Percentiles rank a stretch among this genome's conserved stretches.
phyloP scores from a whole-genome alignment of 2,329 filamentous ascomycete genomes.

The Colletotrichum scovillei region DNA sequence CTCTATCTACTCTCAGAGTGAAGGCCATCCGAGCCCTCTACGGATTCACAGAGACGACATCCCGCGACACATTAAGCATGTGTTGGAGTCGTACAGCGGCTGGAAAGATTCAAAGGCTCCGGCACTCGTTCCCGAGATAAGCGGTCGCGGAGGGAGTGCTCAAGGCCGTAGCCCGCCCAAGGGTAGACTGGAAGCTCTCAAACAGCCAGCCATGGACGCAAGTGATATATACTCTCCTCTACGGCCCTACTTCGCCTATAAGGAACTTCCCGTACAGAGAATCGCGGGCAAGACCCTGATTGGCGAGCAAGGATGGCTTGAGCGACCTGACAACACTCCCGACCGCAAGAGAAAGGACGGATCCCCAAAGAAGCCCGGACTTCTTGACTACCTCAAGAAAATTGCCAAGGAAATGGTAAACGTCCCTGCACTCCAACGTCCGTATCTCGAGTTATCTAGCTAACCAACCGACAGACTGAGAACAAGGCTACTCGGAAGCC shows the following conservation, averaged over 20 bases:
- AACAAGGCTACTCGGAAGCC: conserved; percentile 46
- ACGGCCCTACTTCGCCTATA: conserved; percentile 53
- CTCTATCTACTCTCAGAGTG: conserved; percentile 35
- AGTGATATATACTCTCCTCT: conserved; percentile 54
- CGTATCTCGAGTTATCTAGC: not conserved
- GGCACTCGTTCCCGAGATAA: not conserved
- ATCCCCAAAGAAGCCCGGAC: conserved; percentile 50
- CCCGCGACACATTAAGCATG: conserved; percentile 23
- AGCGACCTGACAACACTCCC: conserved; percentile 51
- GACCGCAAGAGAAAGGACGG: conserved; percentile 36
- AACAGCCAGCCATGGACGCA: conserved; percentile 29
- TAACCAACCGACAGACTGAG: conserved; percentile 47
- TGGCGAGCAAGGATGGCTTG: conserved; percentile 68
- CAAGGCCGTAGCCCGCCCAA: not conserved
- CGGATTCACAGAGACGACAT: conserved; percentile 16
- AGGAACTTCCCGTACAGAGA: conserved; percentile 50
- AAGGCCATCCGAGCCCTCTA: conserved; percentile 11
- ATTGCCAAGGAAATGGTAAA: conserved; percentile 66
- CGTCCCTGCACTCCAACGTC: not conserved
- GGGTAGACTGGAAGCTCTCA: conserved; percentile 25
- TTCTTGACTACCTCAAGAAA: conserved; percentile 61
- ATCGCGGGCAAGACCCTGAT: conserved; percentile 63
- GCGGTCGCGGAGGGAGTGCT: not conserved
- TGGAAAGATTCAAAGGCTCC: conserved; percentile 20
- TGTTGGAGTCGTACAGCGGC: conserved; percentile 32